Evolutionary conservation across 306 rosid genomes (phyloP).

Genomic region (Alnus rubra): DNA sequence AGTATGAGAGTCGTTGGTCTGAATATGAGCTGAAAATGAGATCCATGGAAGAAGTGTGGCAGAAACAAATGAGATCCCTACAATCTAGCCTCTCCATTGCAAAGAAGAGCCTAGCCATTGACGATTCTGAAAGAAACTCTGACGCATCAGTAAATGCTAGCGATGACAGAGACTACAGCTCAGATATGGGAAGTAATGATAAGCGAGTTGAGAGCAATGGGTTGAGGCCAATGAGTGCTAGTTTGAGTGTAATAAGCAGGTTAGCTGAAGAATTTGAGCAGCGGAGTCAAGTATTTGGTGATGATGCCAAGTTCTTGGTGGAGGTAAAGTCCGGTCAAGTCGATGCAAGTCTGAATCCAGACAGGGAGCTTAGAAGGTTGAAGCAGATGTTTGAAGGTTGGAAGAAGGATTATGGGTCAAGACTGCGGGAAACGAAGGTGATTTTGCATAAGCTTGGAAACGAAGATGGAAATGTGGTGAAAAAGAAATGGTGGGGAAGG

Average conservation of each 20-base stretch:
- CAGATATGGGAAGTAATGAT: constrained; percentile 72
- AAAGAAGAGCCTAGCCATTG: constrained; percentile 92
- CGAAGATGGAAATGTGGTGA: constrained; percentile 67
- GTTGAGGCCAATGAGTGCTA: constrained; percentile 88
- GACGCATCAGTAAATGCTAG: constrained; percentile 90
- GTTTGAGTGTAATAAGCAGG: constrained; percentile 92
- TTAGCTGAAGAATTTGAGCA: constrained; percentile 96
- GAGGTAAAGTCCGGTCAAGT: constrained; percentile 98
- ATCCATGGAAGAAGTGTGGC: constrained; percentile 99
- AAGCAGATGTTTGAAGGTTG: constrained; percentile 97
- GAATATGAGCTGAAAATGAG: constrained; percentile 96
- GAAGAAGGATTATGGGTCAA: constrained; percentile 87
- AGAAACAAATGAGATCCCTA: constrained; percentile 96
- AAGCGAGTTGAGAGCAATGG: constrained; percentile 80
- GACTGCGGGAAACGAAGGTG: constrained; percentile 90
- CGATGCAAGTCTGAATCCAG: constrained; percentile 92
- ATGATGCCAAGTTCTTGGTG: constrained; percentile 98
- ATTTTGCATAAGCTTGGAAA: constrained; percentile 81
- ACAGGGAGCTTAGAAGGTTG: constrained; percentile 85
- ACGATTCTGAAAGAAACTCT: constrained; percentile 86
- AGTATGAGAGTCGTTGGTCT: constrained; percentile 94
- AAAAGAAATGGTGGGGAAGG: constrained; percentile 97
- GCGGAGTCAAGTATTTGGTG: constrained; percentile 96
- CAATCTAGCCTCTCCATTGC: constrained; percentile 99
- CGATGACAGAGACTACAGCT: constrained; percentile 74